phyloP scores from a whole-genome alignment of 495 filamentous ascomycete genomes.

The Talaromyces adpressus region DNA sequence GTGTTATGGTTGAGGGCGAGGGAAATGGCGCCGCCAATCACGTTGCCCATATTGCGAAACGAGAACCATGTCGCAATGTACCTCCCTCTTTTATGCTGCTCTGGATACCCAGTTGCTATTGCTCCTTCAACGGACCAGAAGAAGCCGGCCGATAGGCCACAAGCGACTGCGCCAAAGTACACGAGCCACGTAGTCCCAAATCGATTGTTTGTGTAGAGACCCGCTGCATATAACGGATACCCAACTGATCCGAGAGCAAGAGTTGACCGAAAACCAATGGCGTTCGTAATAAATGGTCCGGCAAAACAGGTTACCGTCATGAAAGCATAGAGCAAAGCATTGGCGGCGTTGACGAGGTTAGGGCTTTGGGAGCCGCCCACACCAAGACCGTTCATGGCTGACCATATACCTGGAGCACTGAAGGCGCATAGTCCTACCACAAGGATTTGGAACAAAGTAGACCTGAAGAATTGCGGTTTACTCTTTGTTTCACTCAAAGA shows the following conservation, averaged over 20 bases:
- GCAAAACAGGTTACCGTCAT: conserved; percentile 19
- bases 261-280: conserved; percentile 41
- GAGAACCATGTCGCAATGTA: conserved; percentile 46
- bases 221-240: conserved; percentile 48
- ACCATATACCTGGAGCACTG: conserved; percentile 53
- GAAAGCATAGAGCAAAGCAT: conserved; percentile 38
- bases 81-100: conserved; percentile 43
- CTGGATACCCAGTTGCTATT: conserved; percentile 47
- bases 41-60: conserved; percentile 45
- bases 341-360: conserved; percentile 49
- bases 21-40: conserved; percentile 47
- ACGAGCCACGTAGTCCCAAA: conserved; percentile 49
- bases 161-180: conserved; percentile 43
- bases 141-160: conserved; percentile 44
- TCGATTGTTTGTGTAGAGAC: conserved; percentile 50
- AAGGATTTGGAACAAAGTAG: conserved; percentile 47
- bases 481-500: background rate
- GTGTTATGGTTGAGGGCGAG: conserved; percentile 45
- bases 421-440: conserved; percentile 47
- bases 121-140: conserved; percentile 52
- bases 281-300: conserved; percentile 14
- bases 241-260: conserved; percentile 47
- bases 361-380: conserved; percentile 48
- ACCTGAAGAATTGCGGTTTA: conserved; percentile 22
- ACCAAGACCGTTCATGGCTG: conserved; percentile 47